Percentiles rank a stretch among this genome's conserved stretches.
Evolutionary conservation across 768 basidiomycete genomes (phyloP).

Genomic region (Lyophyllum decastes): DNA sequence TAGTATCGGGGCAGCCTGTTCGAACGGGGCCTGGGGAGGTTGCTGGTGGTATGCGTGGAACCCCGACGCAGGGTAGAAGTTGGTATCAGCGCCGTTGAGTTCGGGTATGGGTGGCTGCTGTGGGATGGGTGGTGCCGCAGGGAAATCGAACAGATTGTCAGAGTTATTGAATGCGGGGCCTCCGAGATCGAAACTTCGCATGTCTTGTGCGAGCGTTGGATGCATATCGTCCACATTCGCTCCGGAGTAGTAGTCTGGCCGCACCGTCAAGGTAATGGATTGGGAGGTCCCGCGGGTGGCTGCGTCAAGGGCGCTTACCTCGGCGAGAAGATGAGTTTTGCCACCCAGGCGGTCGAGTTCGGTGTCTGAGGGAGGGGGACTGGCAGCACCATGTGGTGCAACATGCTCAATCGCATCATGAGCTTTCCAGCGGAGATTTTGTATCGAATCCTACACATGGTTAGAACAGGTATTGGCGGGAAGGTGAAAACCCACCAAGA

Average conservation of each 20-base stretch:
- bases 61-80: constrained; percentile 4
- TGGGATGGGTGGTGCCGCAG: not conserved
- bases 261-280: not conserved
- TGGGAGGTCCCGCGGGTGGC: constrained; percentile 2
- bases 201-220: constrained; percentile 54
- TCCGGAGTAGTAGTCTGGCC: constrained; percentile 15
- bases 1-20: constrained; percentile 39
- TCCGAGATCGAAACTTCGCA: constrained; percentile 31
- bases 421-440: constrained; percentile 43
- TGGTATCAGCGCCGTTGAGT: constrained; percentile 4
- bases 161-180: constrained; percentile 21
- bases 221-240: constrained; percentile 34
- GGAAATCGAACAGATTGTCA: constrained; percentile 29
- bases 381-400: constrained; percentile 21
- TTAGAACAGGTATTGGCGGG: not conserved
- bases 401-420: constrained; percentile 38
- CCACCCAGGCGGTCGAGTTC: constrained; percentile 62
- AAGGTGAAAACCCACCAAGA: constrained; percentile 36
- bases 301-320: constrained; percentile 9
- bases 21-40: constrained; percentile 7
- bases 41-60: constrained; percentile 13
- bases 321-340: constrained; percentile 46
- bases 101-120: constrained; percentile 9
- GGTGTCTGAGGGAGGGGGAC: constrained; percentile 37
- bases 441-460: constrained; percentile 37